Evolutionary conservation across 2,329 filamentous ascomycete species (phyloP).

Genomic region (Daldinia sp.): DNA sequence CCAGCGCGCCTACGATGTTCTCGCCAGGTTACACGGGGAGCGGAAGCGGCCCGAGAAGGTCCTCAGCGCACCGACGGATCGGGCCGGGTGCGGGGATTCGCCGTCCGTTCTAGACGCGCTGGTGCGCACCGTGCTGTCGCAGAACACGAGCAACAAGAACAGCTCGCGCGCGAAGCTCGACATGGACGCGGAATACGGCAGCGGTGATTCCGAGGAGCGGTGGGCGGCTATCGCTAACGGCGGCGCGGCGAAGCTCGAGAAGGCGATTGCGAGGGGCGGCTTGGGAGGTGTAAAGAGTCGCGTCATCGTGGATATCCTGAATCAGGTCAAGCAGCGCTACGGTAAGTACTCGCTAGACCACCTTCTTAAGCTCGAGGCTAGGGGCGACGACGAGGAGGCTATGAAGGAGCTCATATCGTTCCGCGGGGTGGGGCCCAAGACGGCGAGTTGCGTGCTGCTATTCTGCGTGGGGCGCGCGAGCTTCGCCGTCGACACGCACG

Average conservation of each 20-base stretch:
- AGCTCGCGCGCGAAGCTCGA: constrained; percentile 70
- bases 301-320: constrained; percentile 76
- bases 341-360: constrained; percentile 63
- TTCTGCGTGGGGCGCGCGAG: constrained; percentile 62
- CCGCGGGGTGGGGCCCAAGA: constrained; percentile 66
- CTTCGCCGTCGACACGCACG: constrained; percentile 67
- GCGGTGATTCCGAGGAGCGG: constrained; percentile 51
- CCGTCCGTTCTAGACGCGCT: constrained; percentile 65
- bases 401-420: constrained; percentile 65
- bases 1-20: constrained; percentile 72
- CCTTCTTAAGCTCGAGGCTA: constrained; percentile 58
- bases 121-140: constrained; percentile 64
- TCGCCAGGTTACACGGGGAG: constrained; percentile 74
- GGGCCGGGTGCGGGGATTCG: constrained; percentile 71
- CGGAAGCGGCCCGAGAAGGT: constrained; percentile 71
- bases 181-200: constrained; percentile 60
- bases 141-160: constrained; percentile 65
- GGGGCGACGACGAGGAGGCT: constrained; percentile 57
- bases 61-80: constrained; percentile 65
- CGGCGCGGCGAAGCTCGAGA: constrained; percentile 57
- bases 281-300: constrained; percentile 78
- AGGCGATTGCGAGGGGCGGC: constrained; percentile 78
- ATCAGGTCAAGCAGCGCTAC: constrained; percentile 66
- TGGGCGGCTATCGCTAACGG: constrained; percentile 59
- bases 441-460: constrained; percentile 64